Conservation (phyloP, 2,329 filamentous ascomycete genomes). For the Fusarium xylarioides region DNA sequence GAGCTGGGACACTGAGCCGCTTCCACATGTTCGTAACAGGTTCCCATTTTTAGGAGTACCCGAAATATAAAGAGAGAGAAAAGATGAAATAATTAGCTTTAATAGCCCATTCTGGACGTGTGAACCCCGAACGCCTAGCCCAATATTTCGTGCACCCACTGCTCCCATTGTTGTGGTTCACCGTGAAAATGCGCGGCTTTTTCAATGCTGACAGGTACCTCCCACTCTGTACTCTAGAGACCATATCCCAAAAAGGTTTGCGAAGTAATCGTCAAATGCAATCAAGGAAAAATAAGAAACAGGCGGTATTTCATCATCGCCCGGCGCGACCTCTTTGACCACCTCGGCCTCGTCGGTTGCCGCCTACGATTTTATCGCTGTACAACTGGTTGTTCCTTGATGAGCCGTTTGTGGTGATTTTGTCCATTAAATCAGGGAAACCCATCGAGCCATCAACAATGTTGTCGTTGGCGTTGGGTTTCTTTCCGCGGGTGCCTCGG, state of each 20-base stretch:
- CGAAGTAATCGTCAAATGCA: not conserved
- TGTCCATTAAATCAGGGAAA: slow-evolving; percentile 60
- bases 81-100: not conserved
- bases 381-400: slow-evolving; percentile 55
- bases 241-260: not conserved
- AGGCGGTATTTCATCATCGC: slow-evolving; percentile 18
- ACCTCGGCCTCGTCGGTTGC: slow-evolving; percentile 42
- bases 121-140: slow-evolving; percentile 33
- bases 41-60: not conserved
- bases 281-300: not conserved
- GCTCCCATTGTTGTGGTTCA: not conserved
- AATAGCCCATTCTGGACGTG: not conserved
- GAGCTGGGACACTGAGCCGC: not conserved
- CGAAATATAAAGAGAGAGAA: not conserved
- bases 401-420: slow-evolving; percentile 29
- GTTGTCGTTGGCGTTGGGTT: slow-evolving; percentile 45
- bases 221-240: not conserved
- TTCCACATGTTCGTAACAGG: not conserved
- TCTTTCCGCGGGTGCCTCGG: slow-evolving; percentile 40
- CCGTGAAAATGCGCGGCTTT: not conserved
- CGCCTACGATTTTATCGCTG: slow-evolving; percentile 57
- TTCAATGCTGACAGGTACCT: slow-evolving; percentile 21
- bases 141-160: not conserved
- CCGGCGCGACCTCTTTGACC: slow-evolving; percentile 39
- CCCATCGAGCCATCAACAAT: slow-evolving; percentile 64